These are phyloP conservation scores for Lagenaria siceraria DNA, from an alignment of 306 rosid genomes.

Conservation along the genomic window DNA sequence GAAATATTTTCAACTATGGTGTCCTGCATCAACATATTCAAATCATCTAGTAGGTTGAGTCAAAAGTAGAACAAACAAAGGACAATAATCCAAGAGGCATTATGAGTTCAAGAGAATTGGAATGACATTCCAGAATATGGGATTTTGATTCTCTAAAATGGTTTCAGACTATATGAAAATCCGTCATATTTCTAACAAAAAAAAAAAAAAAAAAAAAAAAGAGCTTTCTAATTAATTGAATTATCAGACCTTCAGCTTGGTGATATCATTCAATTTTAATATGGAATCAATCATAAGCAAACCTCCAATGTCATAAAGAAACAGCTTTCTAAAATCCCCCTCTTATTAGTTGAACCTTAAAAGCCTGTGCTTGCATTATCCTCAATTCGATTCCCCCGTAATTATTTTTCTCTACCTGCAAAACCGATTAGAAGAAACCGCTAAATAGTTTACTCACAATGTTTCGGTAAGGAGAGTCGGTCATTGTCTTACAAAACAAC, in stretches of 20 bases:
- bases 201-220: neutral
- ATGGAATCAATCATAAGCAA: neutral
- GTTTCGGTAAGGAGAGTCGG: neutral
- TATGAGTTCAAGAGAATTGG: neutral
- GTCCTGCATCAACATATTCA: neutral
- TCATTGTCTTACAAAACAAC: neutral
- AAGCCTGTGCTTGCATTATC: neutral
- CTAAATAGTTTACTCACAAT: neutral
- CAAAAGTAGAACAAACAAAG: neutral
- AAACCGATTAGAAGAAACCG: neutral
- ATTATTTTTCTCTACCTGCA: neutral
- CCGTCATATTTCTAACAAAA: neutral
- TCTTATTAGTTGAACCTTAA: neutral
- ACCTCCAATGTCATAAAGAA: neutral
- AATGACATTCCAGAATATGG: neutral
- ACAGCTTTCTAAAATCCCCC: neutral
- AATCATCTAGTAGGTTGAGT: neutral
- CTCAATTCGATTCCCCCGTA: neutral
- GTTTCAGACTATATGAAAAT: neutral
- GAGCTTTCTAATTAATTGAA: neutral
- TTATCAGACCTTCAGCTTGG: neutral
- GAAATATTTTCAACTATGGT: neutral
- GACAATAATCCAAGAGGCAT: neutral
- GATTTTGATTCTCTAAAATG: neutral
- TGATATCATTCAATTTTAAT: neutral